These are phyloP conservation scores for Cladosporium oxysporum DNA, from an alignment of 2,329 filamentous ascomycete genomes.

Conservation along the genomic window DNA sequence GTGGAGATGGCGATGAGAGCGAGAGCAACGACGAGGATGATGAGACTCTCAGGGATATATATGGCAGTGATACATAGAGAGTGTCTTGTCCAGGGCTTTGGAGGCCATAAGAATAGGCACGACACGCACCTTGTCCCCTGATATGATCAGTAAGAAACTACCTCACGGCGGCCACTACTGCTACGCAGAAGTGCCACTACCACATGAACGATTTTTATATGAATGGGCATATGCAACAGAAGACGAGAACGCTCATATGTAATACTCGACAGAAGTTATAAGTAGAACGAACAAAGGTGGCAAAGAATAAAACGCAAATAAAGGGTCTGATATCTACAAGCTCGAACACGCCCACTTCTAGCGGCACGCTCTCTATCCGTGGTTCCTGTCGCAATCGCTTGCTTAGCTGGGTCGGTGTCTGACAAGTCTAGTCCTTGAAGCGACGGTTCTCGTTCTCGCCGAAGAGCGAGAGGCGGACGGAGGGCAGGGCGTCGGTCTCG, in stretches of 20 bases:
- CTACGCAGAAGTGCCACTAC: not conserved
- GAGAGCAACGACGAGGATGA: not conserved
- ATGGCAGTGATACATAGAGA: not conserved
- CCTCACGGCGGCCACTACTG: not conserved
- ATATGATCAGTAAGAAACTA: not conserved
- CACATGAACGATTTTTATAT: not conserved
- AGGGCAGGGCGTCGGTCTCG: constrained; percentile 80
- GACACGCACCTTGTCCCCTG: not conserved
- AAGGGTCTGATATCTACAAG: constrained; percentile 7
- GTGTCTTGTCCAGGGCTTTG: not conserved
- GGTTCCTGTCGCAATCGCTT: not conserved
- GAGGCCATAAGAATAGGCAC: not conserved
- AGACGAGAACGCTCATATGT: constrained; percentile 18
- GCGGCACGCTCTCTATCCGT: constrained; percentile 3
- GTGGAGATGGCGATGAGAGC: not conserved
- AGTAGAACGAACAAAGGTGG: not conserved
- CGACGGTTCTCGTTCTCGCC: constrained; percentile 93
- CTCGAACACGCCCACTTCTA: not conserved
- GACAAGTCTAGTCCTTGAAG: constrained; percentile 74
- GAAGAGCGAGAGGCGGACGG: constrained; percentile 82
- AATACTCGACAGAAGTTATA: constrained; percentile 12
- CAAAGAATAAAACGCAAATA: constrained; percentile 1
- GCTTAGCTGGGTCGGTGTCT: not conserved
- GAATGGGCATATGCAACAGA: not conserved
- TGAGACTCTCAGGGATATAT: not conserved